A percentile compares a stretch with the other conserved stretches of the same genome.
Evolutionary conservation across 2,329 filamentous ascomycete species (phyloP).

Genomic region (Colletotrichum lini): DNA sequence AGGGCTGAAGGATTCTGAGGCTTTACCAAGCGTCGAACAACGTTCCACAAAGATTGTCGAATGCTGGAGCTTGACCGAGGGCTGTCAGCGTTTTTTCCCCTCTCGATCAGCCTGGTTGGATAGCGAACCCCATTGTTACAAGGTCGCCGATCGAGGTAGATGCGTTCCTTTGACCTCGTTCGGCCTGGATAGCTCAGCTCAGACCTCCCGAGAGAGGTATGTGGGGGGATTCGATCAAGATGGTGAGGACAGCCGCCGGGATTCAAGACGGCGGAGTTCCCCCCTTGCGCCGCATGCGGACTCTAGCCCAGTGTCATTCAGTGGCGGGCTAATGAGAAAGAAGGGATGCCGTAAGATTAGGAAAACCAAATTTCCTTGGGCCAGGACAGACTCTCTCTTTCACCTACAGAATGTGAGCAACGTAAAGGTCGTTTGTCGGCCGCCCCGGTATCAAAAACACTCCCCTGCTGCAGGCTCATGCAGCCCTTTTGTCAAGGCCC

Average conservation of each 20-base stretch:
- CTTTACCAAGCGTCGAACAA: constrained; percentile 26
- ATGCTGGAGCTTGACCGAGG: neutral
- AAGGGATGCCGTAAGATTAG: constrained; percentile 30
- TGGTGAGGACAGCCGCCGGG: neutral
- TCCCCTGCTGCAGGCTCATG: constrained; percentile 30
- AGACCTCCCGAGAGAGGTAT: constrained; percentile 1
- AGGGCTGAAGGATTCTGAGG: constrained; percentile 40
- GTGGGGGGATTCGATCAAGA: constrained; percentile 25
- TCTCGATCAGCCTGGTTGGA: neutral
- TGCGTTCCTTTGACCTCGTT: neutral
- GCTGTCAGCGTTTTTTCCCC: constrained; percentile 6
- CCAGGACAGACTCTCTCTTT: neutral
- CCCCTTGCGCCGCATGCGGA: constrained; percentile 15
- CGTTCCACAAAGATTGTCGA: constrained; percentile 20
- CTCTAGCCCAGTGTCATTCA: constrained; percentile 8
- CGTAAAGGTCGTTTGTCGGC: constrained; percentile 17
- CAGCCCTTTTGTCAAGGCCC: constrained; percentile 9
- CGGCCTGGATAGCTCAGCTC: constrained; percentile 7
- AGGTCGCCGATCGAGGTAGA: neutral
- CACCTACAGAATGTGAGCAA: neutral
- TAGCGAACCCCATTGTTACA: neutral
- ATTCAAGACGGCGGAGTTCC: constrained; percentile 25
- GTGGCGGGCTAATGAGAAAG: constrained; percentile 1
- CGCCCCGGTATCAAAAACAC: constrained; percentile 21
- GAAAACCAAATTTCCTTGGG: constrained; percentile 24